Evolutionary conservation across 108 stramenopile genomes (phyloP), one percentile per base, ranked within the genome.

Genomic region (Pseudonitzschia multiseries): DNA sequence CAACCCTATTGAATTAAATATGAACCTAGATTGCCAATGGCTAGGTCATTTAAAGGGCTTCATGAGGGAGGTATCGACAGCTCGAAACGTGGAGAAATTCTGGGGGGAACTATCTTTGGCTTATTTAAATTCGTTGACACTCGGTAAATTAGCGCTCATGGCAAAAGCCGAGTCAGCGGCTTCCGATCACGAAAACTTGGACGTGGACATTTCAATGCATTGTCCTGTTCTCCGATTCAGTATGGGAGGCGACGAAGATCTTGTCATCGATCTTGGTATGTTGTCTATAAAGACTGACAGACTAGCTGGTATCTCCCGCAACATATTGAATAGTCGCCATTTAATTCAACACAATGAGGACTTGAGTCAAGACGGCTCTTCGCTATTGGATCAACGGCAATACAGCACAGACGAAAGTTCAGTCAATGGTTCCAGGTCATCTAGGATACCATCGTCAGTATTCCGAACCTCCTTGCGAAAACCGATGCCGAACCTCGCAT

Each of bases 51-150:
- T 72, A 46, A 81, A 75, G 56, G 71, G 71, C 29, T 59, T 74
- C 0, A 40, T 80, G 40, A 73, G 60, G 31, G 66, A 72, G 12
- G 52, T 82, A 43, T 17, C 59, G 44, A 41, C 46, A 18, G 54
- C 68, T 31, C 67, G 65, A 14, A 72, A 83, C 59, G 73, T 78
- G 0, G 57, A 66, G n/a, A 52, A 71, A 52, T 86, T 76, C 65
- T 88, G 87, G 87, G 70, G 76, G 59, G 79, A 79, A 50, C 46
- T 88, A 5, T 74, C 70, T 2, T 40, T 84, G 10, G 84, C 87
- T 10, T 78, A 80, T 57, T 43, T 85, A 26, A 86, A 83, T 56
- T 80, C 83, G 0, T 63, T 75, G 65, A 67, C 72, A n/a, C 76
- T 83, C 18, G 79, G 79, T 20, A 74, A 74, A 33, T 44, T 74